Evolutionary conservation across 2,329 filamentous ascomycete species (phyloP).

Genomic region (Claviceps sp.): DNA sequence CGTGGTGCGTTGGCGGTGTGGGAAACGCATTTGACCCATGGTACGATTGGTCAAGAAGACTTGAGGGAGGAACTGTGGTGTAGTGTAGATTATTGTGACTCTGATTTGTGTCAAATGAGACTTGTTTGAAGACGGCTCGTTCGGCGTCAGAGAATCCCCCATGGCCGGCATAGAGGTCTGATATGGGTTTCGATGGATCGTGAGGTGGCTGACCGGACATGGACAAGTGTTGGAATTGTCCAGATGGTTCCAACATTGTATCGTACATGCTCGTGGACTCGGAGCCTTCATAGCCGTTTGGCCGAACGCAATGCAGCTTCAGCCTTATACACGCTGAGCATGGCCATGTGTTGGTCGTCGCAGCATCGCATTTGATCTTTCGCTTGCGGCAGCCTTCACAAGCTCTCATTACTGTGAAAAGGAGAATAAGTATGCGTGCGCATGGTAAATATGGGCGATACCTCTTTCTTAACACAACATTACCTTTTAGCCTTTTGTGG

Average conservation of each 20-base stretch:
- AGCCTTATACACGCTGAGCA: slow-evolving; percentile 86
- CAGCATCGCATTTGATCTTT: slow-evolving; percentile 97
- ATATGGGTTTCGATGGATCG: slow-evolving; percentile 23
- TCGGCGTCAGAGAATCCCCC: slow-evolving; percentile 33
- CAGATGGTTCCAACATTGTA: slow-evolving; percentile 16
- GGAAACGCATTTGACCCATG: slow-evolving; percentile 36
- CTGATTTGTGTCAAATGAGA: slow-evolving; percentile 32
- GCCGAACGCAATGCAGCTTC: slow-evolving; percentile 86
- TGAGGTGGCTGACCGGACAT: slow-evolving; percentile 33
- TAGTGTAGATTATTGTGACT: slow-evolving; percentile 39
- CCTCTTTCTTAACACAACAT: background rate
- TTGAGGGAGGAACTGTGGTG: slow-evolving; percentile 34
- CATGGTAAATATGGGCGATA: background rate
- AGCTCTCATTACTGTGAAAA: slow-evolving; percentile 70
- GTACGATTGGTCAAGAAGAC: slow-evolving; percentile 39
- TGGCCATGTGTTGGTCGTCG: slow-evolving; percentile 94
- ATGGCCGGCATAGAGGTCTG: slow-evolving; percentile 35
- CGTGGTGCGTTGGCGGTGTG: slow-evolving; percentile 31
- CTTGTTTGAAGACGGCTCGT: slow-evolving; percentile 30
- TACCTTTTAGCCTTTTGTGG: slow-evolving; percentile 92
- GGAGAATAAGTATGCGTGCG: background rate
- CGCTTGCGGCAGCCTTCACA: slow-evolving; percentile 89
- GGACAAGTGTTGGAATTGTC: slow-evolving; percentile 35
- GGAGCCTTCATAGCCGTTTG: slow-evolving; percentile 54
- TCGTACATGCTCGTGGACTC: slow-evolving; percentile 22